Conservation (phyloP, 73 alveolate species). For the Tetrahymena borealis region DNA sequence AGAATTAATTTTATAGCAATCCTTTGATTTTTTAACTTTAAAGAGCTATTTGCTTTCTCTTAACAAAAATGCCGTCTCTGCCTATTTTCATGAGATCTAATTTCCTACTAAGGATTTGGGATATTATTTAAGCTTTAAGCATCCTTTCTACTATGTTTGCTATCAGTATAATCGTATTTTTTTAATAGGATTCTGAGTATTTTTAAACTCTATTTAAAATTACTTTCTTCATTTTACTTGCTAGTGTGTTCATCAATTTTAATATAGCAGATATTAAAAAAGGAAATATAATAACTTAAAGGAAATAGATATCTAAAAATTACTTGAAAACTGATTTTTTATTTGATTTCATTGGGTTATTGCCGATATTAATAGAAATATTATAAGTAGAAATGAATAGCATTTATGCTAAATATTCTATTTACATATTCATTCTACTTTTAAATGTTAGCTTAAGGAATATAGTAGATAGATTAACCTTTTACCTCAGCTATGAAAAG, state of each 20-base stretch:
- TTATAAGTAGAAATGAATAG: no score
- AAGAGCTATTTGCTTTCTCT: not conserved
- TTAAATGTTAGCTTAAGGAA: not conserved
- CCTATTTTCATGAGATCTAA: not conserved
- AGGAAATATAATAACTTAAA: no score
- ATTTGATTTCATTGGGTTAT: no score
- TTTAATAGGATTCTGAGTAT: not conserved
- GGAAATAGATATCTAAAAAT: no score
- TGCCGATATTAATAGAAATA: no score
- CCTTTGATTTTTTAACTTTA: not conserved
- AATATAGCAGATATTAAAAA: no score
- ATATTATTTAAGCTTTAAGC: not conserved
- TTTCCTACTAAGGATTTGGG: not conserved
- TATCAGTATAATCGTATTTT: not conserved
- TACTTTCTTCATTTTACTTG: no score
- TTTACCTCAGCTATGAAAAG: not conserved
- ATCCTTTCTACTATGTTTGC: not conserved
- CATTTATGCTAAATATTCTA: no score
- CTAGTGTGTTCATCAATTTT: no score
- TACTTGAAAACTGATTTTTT: no score
- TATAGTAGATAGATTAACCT: not conserved
- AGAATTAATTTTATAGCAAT: no score
- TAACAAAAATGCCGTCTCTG: not conserved
- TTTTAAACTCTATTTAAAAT: not conserved
- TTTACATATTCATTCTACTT: not conserved